phyloP scores from a whole-genome alignment of 306 rosid species.

The Pyrus communis region DNA sequence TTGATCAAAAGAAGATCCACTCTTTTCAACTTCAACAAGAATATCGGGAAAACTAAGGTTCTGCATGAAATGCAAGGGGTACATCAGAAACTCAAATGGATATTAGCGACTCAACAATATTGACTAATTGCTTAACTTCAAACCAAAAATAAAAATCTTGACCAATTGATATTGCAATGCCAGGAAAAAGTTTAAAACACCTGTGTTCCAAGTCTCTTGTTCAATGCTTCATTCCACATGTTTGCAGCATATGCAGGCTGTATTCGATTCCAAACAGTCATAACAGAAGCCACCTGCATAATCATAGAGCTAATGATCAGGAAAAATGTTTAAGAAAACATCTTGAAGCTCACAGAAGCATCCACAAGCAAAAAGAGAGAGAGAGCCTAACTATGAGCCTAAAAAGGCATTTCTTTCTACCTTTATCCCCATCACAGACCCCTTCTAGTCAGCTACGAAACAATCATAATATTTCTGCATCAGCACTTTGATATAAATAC shows the following conservation, averaged over 20 bases:
- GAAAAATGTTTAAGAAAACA: background rate
- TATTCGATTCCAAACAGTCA: constrained; percentile 91
- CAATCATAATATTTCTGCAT: background rate
- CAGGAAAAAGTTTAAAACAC: constrained; percentile 19
- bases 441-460: background rate
- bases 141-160: background rate
- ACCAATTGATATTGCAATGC: background rate
- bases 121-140: background rate
- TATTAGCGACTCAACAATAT: background rate
- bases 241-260: constrained; percentile 87
- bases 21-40: constrained; percentile 77
- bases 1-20: constrained; percentile 79
- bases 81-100: background rate
- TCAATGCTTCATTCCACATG: constrained; percentile 98
- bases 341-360: background rate
- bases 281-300: constrained; percentile 85
- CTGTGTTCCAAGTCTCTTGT: constrained; percentile 81
- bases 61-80: constrained; percentile 38
- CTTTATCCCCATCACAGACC: background rate
- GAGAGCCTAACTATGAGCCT: background rate
- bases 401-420: background rate
- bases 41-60: constrained; percentile 73
- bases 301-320: constrained; percentile 19
- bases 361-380: background rate
- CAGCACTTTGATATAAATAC: background rate